Conservation (phyloP, 257 asterid species). For the Primulina eburnea region DNA sequence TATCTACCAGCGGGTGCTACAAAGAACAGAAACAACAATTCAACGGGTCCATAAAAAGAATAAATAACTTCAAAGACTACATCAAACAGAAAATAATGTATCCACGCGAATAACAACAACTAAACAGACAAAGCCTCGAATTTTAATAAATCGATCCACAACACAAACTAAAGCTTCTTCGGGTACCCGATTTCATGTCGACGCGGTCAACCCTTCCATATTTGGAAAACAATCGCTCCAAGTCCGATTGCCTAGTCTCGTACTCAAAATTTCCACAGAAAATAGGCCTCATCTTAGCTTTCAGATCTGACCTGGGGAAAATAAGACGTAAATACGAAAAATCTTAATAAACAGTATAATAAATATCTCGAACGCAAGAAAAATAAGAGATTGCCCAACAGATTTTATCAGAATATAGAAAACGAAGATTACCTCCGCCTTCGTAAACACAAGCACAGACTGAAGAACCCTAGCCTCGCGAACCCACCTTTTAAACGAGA, state of each 20-base stretch:
- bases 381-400: too few species aligned
- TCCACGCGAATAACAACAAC: too few species aligned
- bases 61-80: neutral
- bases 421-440: neutral
- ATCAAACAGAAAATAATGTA: neutral
- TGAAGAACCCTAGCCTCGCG: neutral
- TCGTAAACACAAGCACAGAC: neutral
- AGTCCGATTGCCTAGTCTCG: slow-evolving; percentile 80
- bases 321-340: neutral
- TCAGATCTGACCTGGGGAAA: neutral
- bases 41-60: too few species aligned
- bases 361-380: neutral
- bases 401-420: neutral
- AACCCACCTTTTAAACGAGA: neutral
- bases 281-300: slow-evolving; percentile 61
- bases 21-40: neutral
- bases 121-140: too few species aligned
- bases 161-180: neutral
- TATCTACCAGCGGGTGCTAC: neutral
- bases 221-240: slow-evolving; percentile 80
- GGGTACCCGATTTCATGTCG: slow-evolving; percentile 85
- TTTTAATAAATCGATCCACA: neutral
- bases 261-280: slow-evolving; percentile 85
- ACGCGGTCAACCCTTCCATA: slow-evolving; percentile 80
- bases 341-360: neutral